Evolutionary conservation across 768 basidiomycete species (phyloP), one percentile per base, ranked within the genome.

Genomic region (Lentinula lateritia): DNA sequence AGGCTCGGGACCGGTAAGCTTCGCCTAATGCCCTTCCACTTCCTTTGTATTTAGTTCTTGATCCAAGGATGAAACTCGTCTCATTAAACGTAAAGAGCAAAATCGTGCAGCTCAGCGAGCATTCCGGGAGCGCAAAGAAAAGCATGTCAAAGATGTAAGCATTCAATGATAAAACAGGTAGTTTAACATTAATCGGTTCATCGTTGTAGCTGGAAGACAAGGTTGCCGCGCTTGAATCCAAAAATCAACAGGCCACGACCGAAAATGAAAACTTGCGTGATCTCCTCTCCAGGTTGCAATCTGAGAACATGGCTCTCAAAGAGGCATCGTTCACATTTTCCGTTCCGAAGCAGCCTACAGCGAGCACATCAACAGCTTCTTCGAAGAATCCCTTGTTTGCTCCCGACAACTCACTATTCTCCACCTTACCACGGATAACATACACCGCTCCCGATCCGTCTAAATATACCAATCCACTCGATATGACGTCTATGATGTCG

Each of bases 61-160:
- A 8, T 48, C 62, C 53, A 64, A 91, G 74, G 92, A 95, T 65
- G 92, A 93, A 68, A 73, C 80, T 5, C 83, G 91, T 23, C 74
- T 93, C 5, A 63, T 91, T 65, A 95, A 96, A 70, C 87, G 96
- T 64, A 98, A 98, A 76, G 92, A 98, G 67, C 96, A 98, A 75
- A 99, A 99, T 68, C 82, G 96, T 60, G 94, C 95, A 3, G 96
- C 96, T 6, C 97, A 99, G 74, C 87, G 96, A 58, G 96, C 96
- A 1, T 99, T 99, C 79, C 80, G 96, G 60, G 97, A 98, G 74
- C 83, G 96, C 63, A 95, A 98, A 75, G 96, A 99, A 76, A 93
- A 92, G 68, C 95, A 97, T 72, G 93, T 98, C 65, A 94, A 93
- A 71, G 95, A 97, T 71, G 95, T 97, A 69, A 77, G 93, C 81